These are phyloP conservation scores for Coelastrella sp. DNA, from an alignment of 139 green algal species.

Conservation along the genomic window DNA sequence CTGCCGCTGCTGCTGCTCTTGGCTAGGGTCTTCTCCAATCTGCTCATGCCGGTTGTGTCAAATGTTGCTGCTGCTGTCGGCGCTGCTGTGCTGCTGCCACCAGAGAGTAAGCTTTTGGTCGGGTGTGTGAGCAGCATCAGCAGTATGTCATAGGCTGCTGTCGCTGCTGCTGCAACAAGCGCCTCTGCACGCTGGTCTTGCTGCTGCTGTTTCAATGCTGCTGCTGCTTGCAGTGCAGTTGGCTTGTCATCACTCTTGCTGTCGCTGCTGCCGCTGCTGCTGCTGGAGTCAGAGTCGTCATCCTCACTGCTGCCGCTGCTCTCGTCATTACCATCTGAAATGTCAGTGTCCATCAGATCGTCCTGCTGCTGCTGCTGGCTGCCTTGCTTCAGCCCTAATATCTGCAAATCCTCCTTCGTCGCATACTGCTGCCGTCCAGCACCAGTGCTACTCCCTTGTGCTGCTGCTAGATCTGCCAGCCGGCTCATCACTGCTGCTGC, in stretches of 20 bases:
- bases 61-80: slow-evolving; percentile 9
- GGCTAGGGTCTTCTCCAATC: background rate
- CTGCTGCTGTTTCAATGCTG: background rate
- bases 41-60: slow-evolving; percentile 9
- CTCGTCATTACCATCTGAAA: background rate
- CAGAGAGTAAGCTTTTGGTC: slow-evolving; percentile 56
- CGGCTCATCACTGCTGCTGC: background rate
- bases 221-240: background rate
- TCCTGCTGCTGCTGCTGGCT: background rate
- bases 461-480: background rate
- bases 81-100: background rate
- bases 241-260: background rate
- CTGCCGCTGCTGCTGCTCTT: background rate
- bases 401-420: background rate
- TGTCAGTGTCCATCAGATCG: background rate
- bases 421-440: background rate
- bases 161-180: slow-evolving; percentile 27
- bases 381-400: background rate
- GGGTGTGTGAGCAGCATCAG: slow-evolving; percentile 66
- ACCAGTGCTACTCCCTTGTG: background rate
- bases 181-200: background rate
- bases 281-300: background rate
- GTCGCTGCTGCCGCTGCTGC: background rate
- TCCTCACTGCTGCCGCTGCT: slow-evolving; percentile 7
- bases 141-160: slow-evolving; percentile 58